These are phyloP conservation scores for Candida yuanshanica DNA, from an alignment of 805 yeast species.

Conservation along the genomic window DNA sequence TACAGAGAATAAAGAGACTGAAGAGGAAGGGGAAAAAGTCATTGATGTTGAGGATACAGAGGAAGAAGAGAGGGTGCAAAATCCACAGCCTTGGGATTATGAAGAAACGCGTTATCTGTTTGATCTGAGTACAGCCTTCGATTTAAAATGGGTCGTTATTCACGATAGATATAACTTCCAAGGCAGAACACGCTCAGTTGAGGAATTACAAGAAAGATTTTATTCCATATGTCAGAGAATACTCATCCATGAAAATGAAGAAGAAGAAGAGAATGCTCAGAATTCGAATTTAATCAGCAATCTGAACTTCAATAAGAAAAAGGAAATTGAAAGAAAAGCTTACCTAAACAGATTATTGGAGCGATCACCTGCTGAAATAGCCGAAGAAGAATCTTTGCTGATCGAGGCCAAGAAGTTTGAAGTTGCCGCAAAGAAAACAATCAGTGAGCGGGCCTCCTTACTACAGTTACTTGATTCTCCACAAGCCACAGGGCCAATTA, in stretches of 20 bases:
- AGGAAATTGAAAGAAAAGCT: constrained; percentile 74
- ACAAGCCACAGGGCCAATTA: constrained; percentile 64
- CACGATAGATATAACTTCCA: constrained; percentile 48
- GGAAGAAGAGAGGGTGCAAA: constrained; percentile 22
- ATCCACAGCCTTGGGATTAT: constrained; percentile 50
- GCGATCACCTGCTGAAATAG: constrained; percentile 93
- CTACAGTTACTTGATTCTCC: constrained; percentile 84
- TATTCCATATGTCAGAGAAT: constrained; percentile 61
- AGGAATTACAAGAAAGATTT: constrained; percentile 80
- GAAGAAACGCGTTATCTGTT: constrained; percentile 80
- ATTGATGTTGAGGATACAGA: constrained; percentile 6
- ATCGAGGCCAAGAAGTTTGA: constrained; percentile 92
- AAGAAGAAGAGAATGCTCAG: constrained; percentile 24
- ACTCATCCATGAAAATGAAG: constrained; percentile 36
- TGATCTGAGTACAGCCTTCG: constrained; percentile 52
- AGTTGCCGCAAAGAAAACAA: constrained; percentile 83
- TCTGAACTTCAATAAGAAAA: constrained; percentile 61
- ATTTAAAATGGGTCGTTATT: constrained; percentile 56
- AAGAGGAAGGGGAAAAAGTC: neutral
- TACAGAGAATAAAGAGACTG: constrained; percentile 1
- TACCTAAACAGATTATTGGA: constrained; percentile 71
- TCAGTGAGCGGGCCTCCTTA: constrained; percentile 74
- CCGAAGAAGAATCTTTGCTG: constrained; percentile 93
- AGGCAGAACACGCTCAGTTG: constrained; percentile 43
- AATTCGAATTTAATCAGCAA: constrained; percentile 55